Base-by-base conservation (phyloP, 2,329 filamentous ascomycete genomes). In the Stagonosporopsis vannaccii region DNA sequence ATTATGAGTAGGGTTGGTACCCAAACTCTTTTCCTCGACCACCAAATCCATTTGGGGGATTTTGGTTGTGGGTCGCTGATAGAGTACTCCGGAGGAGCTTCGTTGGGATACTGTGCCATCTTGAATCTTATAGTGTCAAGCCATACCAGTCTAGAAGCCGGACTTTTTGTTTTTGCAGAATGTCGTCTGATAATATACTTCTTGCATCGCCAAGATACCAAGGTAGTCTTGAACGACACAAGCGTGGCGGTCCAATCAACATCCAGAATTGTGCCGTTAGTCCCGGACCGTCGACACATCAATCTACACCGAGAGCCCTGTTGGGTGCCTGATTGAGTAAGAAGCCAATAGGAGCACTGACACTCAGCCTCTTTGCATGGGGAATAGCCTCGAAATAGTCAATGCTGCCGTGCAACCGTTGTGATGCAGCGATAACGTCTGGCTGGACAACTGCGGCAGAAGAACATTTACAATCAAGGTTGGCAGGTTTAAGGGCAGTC, bases 11-110 rank as follows among this genome's bases (percentile, higher is more conserved):
- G 30, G 9, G 9, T 23, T 4, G 37, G 22, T 9, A 55, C 19
- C 44, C 44, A 49, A 1, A 55, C 44, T 17, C 51, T 32, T 20
- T 55, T 55, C 11, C 44, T 49, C 44, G 30, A 17, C 51, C 51
- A 54, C 44, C 51, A 42, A 6, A 9, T 54, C 37, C 51, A 5
- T 15, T n/a, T 47, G 11, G 43, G 25, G 19, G 42, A 13, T 25
- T 41, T 32, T 5, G 51, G 13, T 23, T 47, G 36, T 6, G 28
- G 20, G 12, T 47, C 43, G 11, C 40, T 35, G 26, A 15, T 8
- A 20, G 47, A 36, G 37, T 51, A 51, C 11, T 41, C 39, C 12
- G 47, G 47, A n/a, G 25, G 39, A 13, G 37, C 28, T 17, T 51
- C 39, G 30, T 36, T 13, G 4, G 47, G 30, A 11, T 43, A 22